Base-by-base conservation (phyloP, 1,284 basidiomycete species). In the Ceratobasidium sp. region DNA sequence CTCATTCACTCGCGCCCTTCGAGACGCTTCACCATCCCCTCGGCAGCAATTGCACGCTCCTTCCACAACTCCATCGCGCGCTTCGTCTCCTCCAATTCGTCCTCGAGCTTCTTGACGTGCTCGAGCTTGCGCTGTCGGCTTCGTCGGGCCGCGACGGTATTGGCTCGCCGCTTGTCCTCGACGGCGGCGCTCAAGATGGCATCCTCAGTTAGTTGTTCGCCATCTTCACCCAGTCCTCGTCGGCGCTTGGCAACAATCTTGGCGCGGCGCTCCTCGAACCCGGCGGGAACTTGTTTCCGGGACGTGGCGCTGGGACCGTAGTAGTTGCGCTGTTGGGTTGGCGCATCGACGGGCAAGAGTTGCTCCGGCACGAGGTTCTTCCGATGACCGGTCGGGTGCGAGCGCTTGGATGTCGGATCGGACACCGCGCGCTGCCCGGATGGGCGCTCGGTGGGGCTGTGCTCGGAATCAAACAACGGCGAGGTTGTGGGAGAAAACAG, bases 121-220 rank as follows among this genome's bases (percentile, higher is more conserved):
- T 90, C 86, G 29, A 91, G 79, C 83, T 93, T 93, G 47, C 92
- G 83, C 83, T 87, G 87, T 6, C 91, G 82, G 73, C 85, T 87
- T 67, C 89, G 84, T 7, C 91, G 83, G 43, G 91, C 91, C 0
- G 91, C 92, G 13, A 93, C 77, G 0, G 91, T 93, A 77, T 93
- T 93, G 77, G 90, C 87, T 2, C 88, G 82, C 49, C 91, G 84
- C 83, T 93, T 93, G 27, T 82, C 82, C 77, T 88, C 89, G 73
- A 93, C 92, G 68, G 86, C 85, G 72, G 88, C 84, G 73, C 75
- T 71, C 7, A 77, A 67, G 31, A 73, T 74, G 29, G 72, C 73
- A 43, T 83, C 77, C 76, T 86, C 88, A 1, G 80, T 80, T 42
- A 78, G 69, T 79, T 78, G 53, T 78, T 77, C n/a, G 80, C 73